Evolutionary conservation across 805 yeast genomes (phyloP).

Genomic region (Metschnikowia kunwiensis): DNA sequence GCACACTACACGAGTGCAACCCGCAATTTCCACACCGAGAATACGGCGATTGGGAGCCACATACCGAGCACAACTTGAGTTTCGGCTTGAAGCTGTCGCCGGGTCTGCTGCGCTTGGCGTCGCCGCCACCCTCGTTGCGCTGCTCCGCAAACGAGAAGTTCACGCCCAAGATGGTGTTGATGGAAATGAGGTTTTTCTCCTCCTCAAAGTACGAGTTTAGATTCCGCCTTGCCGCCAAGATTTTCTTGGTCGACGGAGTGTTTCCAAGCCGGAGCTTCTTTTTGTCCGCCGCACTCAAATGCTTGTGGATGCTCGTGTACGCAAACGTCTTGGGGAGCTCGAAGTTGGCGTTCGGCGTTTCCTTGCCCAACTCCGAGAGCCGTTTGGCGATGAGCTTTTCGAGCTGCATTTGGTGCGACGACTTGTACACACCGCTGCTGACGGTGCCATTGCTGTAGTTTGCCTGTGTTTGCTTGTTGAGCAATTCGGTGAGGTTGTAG

Average conservation of each 20-base stretch:
- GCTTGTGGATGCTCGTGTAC: conserved; percentile 31
- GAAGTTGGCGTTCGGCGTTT: conserved; percentile 28
- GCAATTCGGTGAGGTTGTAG: conserved; percentile 41
- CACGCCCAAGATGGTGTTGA: conserved; percentile 40
- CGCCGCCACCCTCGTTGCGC: conserved; percentile 20
- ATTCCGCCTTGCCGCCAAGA: conserved; percentile 41
- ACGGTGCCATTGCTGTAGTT: conserved; percentile 24
- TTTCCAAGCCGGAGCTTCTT: conserved; percentile 36
- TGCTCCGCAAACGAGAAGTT: conserved; percentile 42
- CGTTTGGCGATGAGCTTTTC: conserved; percentile 39
- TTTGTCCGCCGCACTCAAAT: conserved; percentile 20
- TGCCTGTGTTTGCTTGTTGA: conserved; percentile 41
- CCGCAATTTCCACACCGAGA: conserved; percentile 41
- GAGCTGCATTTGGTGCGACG: conserved; percentile 41
- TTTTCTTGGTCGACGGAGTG: conserved; percentile 43
- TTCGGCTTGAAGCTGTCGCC: conserved; percentile 26
- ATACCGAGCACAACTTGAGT: conserved; percentile 39
- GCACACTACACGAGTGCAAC: conserved; percentile 38
- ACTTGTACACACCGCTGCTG: conserved; percentile 36
- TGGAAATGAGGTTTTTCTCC: conserved; percentile 41
- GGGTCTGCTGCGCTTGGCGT: conserved; percentile 17
- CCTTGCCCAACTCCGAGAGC: conserved; percentile 34
- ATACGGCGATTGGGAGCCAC: conserved; percentile 37
- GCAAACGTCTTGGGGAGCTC: conserved; percentile 42
- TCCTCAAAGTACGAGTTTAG: conserved; percentile 45